A percentile compares a stretch with the other conserved stretches of the same genome.
These are phyloP conservation scores for Diplodia mutila DNA, from an alignment of 2,329 filamentous ascomycete species.

Conservation along the genomic window DNA sequence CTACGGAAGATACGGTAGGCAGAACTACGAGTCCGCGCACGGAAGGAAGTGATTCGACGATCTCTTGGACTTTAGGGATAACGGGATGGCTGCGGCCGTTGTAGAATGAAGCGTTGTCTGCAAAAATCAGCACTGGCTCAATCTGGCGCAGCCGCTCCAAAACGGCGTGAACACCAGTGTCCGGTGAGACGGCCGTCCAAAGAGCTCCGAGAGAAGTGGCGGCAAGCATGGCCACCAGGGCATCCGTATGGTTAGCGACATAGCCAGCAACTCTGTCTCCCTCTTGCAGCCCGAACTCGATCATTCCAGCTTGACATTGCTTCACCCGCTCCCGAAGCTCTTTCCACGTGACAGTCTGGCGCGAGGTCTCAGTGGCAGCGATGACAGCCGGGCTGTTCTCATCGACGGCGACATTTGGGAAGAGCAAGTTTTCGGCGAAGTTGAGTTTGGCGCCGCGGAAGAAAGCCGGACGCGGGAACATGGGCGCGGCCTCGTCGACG, in stretches of 20 bases:
- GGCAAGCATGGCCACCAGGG: constrained; percentile 85
- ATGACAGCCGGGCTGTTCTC: constrained; percentile 72
- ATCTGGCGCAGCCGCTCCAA: constrained; percentile 87
- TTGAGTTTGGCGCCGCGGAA: constrained; percentile 81
- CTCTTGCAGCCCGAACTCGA: constrained; percentile 64
- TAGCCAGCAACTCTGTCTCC: constrained; percentile 71
- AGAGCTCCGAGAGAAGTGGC: constrained; percentile 81
- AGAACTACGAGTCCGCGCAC: constrained; percentile 76
- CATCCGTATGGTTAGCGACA: constrained; percentile 86
- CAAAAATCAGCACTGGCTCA: constrained; percentile 78
- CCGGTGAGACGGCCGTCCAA: constrained; percentile 92
- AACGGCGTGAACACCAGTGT: constrained; percentile 89
- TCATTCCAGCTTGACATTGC: constrained; percentile 71
- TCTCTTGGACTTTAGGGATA: constrained; percentile 75
- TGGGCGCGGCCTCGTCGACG: constrained; percentile 65
- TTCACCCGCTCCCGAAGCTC: constrained; percentile 78
- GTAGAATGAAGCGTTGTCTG: constrained; percentile 86
- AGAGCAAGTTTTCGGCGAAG: constrained; percentile 94
- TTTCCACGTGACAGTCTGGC: constrained; percentile 73
- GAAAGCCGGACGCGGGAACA: constrained; percentile 88
- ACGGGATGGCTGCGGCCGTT: constrained; percentile 90
- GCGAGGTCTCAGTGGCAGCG: constrained; percentile 74
- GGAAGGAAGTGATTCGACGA: constrained; percentile 68
- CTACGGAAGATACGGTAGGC: constrained; percentile 59
- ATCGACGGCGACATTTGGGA: constrained; percentile 62